phyloP scores from a whole-genome alignment of 345 rosid species.

The Arabidopsis arenosa region DNA sequence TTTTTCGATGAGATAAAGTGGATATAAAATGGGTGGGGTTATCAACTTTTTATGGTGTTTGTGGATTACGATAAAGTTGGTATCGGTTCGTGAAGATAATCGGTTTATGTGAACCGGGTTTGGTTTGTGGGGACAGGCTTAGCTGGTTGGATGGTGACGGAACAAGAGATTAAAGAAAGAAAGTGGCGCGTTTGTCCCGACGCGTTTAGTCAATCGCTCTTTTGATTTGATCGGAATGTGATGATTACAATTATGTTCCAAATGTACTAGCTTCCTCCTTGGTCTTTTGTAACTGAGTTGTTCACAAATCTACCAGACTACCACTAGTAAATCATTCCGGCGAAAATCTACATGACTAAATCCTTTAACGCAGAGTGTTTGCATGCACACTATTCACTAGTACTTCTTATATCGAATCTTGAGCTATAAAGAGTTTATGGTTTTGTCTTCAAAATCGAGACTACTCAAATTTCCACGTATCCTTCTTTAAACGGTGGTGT shows the following conservation, averaged over 20 bases:
- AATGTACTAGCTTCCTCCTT: no score
- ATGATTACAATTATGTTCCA: background rate
- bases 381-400: no score
- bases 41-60: conserved; percentile 23
- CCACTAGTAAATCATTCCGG: no score
- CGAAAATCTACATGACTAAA: no score
- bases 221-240: conserved; percentile 1
- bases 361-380: no score
- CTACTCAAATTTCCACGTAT: no score
- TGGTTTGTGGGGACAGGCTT: conserved; percentile 31
- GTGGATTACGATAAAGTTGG: conserved; percentile 38
- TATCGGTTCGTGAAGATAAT: conserved; percentile 5
- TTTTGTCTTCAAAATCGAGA: no score
- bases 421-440: no score
- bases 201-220: conserved; percentile 12
- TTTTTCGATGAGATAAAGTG: conserved; percentile 3
- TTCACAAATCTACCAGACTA: no score
- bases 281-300: no score
- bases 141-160: conserved; percentile 39
- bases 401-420: no score
- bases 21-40: conserved; percentile 33
- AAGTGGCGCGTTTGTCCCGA: conserved; percentile 13
- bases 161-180: conserved; percentile 5
- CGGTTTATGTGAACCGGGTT: conserved; percentile 34
- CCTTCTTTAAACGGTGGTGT: no score